Evolutionary conservation across 352 stramenopile species (phyloP).

Genomic region (Phytophthora aleatoria): DNA sequence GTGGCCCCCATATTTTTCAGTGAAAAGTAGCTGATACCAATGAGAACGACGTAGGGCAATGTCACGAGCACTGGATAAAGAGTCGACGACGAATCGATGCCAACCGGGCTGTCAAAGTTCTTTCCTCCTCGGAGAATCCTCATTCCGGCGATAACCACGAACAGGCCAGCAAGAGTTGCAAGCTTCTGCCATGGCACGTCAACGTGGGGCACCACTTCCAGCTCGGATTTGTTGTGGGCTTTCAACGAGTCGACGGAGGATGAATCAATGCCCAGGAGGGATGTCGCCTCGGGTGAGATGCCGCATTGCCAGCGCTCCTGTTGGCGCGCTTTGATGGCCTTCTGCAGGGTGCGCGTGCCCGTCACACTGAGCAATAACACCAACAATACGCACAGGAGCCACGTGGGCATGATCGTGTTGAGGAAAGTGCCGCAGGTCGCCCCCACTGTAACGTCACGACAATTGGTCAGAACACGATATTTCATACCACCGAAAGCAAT

Average conservation of each 20-base stretch:
- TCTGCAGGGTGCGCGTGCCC: slow-evolving; percentile 86
- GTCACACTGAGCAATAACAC: slow-evolving; percentile 90
- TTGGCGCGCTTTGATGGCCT: slow-evolving; percentile 87
- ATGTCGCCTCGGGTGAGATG: slow-evolving; percentile 20
- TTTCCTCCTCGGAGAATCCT: slow-evolving; percentile 94
- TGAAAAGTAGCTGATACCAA: slow-evolving; percentile 73
- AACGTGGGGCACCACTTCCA: slow-evolving; percentile 36
- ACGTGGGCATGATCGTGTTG: slow-evolving; percentile 92
- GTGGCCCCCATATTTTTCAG: slow-evolving; percentile 51
- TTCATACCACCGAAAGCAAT: background rate
- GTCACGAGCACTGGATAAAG: slow-evolving; percentile 75
- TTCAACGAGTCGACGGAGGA: slow-evolving; percentile 9
- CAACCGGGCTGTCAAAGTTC: slow-evolving; percentile 87
- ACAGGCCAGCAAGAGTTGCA: slow-evolving; percentile 81
- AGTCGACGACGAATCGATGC: slow-evolving; percentile 82
- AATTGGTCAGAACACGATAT: slow-evolving; percentile 8
- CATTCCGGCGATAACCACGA: slow-evolving; percentile 89
- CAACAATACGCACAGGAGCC: slow-evolving; percentile 87
- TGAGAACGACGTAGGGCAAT: slow-evolving; percentile 67
- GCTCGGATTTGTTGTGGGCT: slow-evolving; percentile 27
- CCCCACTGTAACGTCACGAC: slow-evolving; percentile 43
- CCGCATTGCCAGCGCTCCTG: slow-evolving; percentile 80
- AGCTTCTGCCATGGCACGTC: slow-evolving; percentile 81
- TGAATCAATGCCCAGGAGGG: slow-evolving; percentile 19
- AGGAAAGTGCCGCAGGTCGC: slow-evolving; percentile 88